Base-by-base conservation (phyloP, 2,329 filamentous ascomycete genomes). In the Colletotrichum sublineola region DNA sequence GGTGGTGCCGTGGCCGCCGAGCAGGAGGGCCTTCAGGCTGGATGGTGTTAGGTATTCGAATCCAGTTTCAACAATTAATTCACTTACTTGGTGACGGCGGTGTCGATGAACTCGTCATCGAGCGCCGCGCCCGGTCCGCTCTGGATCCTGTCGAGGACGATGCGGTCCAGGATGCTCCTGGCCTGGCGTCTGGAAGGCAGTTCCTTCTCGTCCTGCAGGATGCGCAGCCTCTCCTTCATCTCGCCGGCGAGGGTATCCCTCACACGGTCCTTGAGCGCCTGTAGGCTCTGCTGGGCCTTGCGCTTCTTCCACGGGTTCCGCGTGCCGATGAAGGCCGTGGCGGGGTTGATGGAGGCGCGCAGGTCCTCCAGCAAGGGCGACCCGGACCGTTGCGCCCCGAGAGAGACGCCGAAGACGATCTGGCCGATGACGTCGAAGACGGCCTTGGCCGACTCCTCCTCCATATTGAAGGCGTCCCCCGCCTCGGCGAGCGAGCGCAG, bases 1-100 rank as follows among this genome's bases (percentile, higher is more conserved):
- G 2, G 76, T 78, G 20, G 78, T 79, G 9, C 77, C 78, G 53
- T 76, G 74, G 12, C 76, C 78, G n/a, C 76, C 78, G 56, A 79
- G 68, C 5, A 80, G 68, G 3, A 78, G 68, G 1, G 73, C 77
- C 52, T 78, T 78, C 52, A 78, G 66, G 20, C 76, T 77, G 52
- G 2, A 11, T 48, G 36, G 73, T 5, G 24, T 74, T 29, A 67
- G 63, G 63, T 46, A 18, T 12, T 7, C 2, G 12, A 3, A 24
- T 50, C 18, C 9, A 3, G 3, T 5, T 24, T 7, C 40, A 42
- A 15, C 5, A 6, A 1, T 11, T 20, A 14, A 7, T 15, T 4
- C 3, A 53, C 71, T 20, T n/a, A 74, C 68, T 74, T 74, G 1
- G 68, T 72, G 0, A 74, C 72, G 1, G 72, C 72, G 73, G 77